Conservation (phyloP, 2,329 filamentous ascomycete species). For the Cercospora berteroae region DNA sequence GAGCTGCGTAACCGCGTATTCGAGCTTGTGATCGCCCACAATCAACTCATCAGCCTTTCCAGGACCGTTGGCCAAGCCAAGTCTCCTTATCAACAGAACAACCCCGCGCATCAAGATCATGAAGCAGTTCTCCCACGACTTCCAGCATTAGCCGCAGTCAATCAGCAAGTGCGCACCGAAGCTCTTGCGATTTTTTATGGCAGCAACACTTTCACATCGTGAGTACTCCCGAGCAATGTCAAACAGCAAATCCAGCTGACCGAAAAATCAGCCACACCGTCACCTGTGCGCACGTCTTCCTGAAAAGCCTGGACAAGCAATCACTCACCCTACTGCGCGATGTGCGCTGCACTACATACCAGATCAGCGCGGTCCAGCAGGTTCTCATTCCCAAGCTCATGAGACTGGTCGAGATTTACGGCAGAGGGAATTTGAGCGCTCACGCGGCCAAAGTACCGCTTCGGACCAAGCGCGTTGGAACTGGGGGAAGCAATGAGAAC, state of each 20-base stretch:
- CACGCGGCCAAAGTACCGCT: constrained; percentile 7
- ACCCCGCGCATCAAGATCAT: not conserved
- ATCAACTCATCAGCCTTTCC: not conserved
- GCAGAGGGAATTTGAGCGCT: not conserved
- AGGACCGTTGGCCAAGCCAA: not conserved
- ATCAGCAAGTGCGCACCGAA: constrained; percentile 8
- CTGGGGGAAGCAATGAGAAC: not conserved
- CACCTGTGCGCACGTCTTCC: not conserved
- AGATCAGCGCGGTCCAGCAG: constrained; percentile 9
- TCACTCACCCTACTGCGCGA: constrained; percentile 1
- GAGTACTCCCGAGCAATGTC: not conserved
- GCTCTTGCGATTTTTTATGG: not conserved
- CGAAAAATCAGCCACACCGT: constrained; percentile 3
- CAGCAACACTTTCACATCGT: constrained; percentile 10
- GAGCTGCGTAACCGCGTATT: constrained; percentile 8
- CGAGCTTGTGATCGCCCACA: not conserved
- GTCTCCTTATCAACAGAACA: not conserved
- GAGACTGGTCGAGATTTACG: not conserved
- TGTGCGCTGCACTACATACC: not conserved
- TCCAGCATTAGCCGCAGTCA: constrained; percentile 4
- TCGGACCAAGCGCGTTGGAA: constrained; percentile 5
- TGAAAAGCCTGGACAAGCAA: not conserved
- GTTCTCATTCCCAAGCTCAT: constrained; percentile 4
- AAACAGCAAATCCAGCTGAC: not conserved
- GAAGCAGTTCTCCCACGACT: constrained; percentile 6